These are phyloP conservation scores for Colletotrichum ledebouriae DNA, from an alignment of 2,329 filamentous ascomycete genomes.

Conservation along the genomic window DNA sequence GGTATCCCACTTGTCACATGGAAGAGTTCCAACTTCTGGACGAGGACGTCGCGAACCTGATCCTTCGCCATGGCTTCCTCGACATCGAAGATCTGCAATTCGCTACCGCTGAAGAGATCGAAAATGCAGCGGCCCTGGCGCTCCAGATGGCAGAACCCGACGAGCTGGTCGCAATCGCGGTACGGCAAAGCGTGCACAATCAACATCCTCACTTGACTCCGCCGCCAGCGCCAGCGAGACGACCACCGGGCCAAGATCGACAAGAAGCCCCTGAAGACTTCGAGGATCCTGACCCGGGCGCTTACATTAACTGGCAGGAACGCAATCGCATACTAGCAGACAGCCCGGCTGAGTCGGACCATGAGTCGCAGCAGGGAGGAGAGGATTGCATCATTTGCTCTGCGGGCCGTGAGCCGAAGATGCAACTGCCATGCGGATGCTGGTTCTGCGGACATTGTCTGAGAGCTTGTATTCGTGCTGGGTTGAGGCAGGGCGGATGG, in stretches of 20 bases:
- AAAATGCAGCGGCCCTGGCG: slow-evolving; percentile 25
- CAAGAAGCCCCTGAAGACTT: not conserved
- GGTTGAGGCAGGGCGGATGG: slow-evolving; percentile 37
- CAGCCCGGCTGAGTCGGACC: slow-evolving; percentile 8
- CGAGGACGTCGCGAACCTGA: slow-evolving; percentile 32
- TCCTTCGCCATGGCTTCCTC: slow-evolving; percentile 31
- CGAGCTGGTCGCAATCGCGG: slow-evolving; percentile 31
- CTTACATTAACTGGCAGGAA: slow-evolving; percentile 31
- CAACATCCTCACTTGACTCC: not conserved
- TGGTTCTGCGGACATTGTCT: slow-evolving; percentile 40
- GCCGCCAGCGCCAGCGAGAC: no score
- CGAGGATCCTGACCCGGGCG: not conserved
- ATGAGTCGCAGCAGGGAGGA: not conserved
- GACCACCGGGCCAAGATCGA: not conserved
- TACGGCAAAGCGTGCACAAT: slow-evolving; percentile 7
- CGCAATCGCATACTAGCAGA: slow-evolving; percentile 34
- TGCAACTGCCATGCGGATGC: slow-evolving; percentile 39
- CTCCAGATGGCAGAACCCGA: slow-evolving; percentile 26
- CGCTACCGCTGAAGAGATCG: slow-evolving; percentile 22
- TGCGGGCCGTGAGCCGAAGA: slow-evolving; percentile 6
- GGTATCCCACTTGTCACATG: slow-evolving; percentile 10
- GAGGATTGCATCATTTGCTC: slow-evolving; percentile 32
- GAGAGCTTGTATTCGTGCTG: slow-evolving; percentile 35
- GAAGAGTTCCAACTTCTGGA: slow-evolving; percentile 36
- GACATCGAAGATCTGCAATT: slow-evolving; percentile 18